Evolutionary conservation across 768 basidiomycete species (phyloP).

Genomic region (Russula ochroleuca): DNA sequence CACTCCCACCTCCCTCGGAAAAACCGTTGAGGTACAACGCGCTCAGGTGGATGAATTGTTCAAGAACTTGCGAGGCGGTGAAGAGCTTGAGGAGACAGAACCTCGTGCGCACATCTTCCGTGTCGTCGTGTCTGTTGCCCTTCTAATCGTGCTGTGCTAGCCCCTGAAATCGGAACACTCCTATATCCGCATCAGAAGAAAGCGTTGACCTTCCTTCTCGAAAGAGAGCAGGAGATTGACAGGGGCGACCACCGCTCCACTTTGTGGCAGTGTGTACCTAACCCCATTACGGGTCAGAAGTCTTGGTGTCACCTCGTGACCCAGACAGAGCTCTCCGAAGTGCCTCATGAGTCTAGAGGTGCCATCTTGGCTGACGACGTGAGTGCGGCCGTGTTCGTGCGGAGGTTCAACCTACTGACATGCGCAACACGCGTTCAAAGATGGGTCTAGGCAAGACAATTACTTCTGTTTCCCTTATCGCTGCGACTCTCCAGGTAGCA

Average conservation of each 20-base stretch:
- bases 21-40: constrained; percentile 86
- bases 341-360: constrained; percentile 74
- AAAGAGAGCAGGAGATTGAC: constrained; percentile 69
- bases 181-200: constrained; percentile 99
- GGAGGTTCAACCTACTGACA: neutral
- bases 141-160: constrained; percentile 37
- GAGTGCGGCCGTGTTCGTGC: constrained; percentile 34
- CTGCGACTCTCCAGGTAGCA: constrained; percentile 73
- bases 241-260: constrained; percentile 63
- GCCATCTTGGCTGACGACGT: constrained; percentile 97
- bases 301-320: constrained; percentile 85
- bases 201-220: constrained; percentile 90
- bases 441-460: constrained; percentile 99
- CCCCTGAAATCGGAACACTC: constrained; percentile 68
- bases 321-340: constrained; percentile 61
- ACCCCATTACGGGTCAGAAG: constrained; percentile 44
- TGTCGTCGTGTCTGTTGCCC: constrained; percentile 26
- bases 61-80: constrained; percentile 80
- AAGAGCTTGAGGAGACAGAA: constrained; percentile 81
- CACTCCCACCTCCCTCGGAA: constrained; percentile 53
- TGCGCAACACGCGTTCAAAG: constrained; percentile 39
- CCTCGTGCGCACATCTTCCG: constrained; percentile 54
- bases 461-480: constrained; percentile 89
- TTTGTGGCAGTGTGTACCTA: constrained; percentile 60
- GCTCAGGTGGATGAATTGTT: constrained; percentile 94